phyloP scores from a whole-genome alignment of 2,329 filamentous ascomycete species.

The Beauveria sp. region DNA sequence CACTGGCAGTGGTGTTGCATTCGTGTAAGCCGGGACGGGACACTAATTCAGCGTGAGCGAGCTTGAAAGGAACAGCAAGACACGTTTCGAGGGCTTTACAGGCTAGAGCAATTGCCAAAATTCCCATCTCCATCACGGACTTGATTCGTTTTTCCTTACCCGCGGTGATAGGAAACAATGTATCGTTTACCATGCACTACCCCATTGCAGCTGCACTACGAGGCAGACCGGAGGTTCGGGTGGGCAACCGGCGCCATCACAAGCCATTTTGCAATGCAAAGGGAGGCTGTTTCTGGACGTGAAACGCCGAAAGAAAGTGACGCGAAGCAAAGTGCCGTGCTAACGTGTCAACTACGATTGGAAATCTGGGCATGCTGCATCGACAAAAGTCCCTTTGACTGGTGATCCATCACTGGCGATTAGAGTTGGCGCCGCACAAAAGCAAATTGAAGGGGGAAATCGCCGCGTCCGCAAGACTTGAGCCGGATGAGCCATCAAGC shows the following conservation, averaged over 20 bases:
- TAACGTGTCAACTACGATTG: constrained; percentile 24
- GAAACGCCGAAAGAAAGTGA: not conserved
- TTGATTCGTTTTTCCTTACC: not conserved
- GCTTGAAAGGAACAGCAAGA: constrained; percentile 5
- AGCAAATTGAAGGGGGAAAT: not conserved
- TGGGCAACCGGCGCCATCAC: not conserved
- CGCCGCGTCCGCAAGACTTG: too few species aligned
- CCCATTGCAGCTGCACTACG: not conserved
- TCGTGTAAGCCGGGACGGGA: not conserved
- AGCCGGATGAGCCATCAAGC: too few species aligned
- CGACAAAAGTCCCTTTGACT: not conserved
- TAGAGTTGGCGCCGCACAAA: not conserved
- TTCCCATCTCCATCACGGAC: not conserved
- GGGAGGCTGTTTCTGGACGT: not conserved
- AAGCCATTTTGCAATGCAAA: not conserved
- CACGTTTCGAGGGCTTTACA: not conserved
- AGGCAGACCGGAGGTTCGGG: not conserved
- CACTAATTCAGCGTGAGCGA: not conserved
- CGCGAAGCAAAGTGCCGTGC: not conserved
- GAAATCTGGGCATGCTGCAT: constrained; percentile 31
- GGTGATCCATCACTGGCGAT: not conserved
- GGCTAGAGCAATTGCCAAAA: not conserved
- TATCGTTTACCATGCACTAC: not conserved
- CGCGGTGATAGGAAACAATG: not conserved
- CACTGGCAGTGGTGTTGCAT: not conserved